phyloP scores from a whole-genome alignment of 805 yeast species.

The Metschnikowia henanensis region DNA sequence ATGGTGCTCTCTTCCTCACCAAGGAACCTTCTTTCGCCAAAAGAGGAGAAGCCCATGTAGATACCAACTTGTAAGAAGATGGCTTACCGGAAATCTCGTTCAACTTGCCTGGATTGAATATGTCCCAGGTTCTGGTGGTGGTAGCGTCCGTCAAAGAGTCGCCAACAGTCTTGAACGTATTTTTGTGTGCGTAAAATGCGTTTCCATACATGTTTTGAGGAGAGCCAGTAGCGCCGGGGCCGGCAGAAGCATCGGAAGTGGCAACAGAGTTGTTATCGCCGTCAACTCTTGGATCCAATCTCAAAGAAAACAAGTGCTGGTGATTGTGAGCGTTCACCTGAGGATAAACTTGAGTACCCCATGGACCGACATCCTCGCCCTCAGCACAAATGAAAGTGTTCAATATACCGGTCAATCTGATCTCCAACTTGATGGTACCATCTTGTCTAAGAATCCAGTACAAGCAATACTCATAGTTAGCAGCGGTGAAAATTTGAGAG shows the following conservation, averaged over 20 bases:
- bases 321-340: conserved; percentile 83
- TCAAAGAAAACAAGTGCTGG: conserved; percentile 77
- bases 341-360: conserved; percentile 82
- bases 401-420: conserved; percentile 79
- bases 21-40: conserved; percentile 73
- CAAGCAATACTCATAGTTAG: conserved; percentile 82
- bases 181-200: conserved; percentile 66
- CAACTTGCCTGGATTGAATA: conserved; percentile 67
- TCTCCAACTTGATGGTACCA: conserved; percentile 77
- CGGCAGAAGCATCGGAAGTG: conserved; percentile 59
- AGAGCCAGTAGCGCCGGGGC: conserved; percentile 62
- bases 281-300: conserved; percentile 80
- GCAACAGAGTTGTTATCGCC: conserved; percentile 79
- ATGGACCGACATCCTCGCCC: conserved; percentile 67
- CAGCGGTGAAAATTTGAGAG: conserved; percentile 84
- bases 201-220: conserved; percentile 77
- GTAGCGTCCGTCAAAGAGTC: conserved; percentile 65
- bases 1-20: conserved; percentile 78
- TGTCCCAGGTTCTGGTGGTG: conserved; percentile 75
- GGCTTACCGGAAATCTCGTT: conserved; percentile 75
- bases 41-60: conserved; percentile 70
- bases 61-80: conserved; percentile 73
- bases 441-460: conserved; percentile 85
- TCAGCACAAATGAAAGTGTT: conserved; percentile 68
- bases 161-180: conserved; percentile 64